A percentile compares a stretch with the other conserved stretches of the same genome.
phyloP scores from a whole-genome alignment of 768 basidiomycete genomes.

The Auricularia heimuer region DNA sequence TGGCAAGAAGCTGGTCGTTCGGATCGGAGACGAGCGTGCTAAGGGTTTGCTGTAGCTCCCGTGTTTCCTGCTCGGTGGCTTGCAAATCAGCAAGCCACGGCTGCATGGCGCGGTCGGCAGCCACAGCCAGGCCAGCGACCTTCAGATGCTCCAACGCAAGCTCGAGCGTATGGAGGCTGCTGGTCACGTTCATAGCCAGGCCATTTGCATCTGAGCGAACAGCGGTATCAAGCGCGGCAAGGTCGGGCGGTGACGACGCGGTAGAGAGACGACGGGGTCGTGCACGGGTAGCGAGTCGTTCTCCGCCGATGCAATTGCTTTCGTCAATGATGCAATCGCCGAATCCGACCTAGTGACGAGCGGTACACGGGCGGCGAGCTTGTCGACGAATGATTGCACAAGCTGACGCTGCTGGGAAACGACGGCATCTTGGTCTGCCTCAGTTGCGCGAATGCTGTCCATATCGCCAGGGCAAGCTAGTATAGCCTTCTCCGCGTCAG shows the following conservation, averaged over 20 bases:
- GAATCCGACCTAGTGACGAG: conserved; percentile 39
- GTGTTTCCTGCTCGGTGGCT: conserved; percentile 30
- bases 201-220: conserved; percentile 63
- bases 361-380: conserved; percentile 41
- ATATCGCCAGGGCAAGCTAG: conserved; percentile 25
- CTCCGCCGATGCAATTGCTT: conserved; percentile 17
- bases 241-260: conserved; percentile 40
- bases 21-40: background rate
- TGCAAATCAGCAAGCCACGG: conserved; percentile 24
- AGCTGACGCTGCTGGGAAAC: conserved; percentile 25
- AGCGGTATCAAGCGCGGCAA: conserved; percentile 47
- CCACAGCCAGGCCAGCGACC: conserved; percentile 43
- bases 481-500: conserved; percentile 33
- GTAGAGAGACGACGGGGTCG: background rate
- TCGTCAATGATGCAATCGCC: conserved; percentile 10
- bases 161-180: conserved; percentile 40
- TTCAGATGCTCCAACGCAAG: conserved; percentile 39
- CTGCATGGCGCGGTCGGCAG: conserved; percentile 28
- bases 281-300: conserved; percentile 26
- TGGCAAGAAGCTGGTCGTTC: background rate
- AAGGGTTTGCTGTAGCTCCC: conserved; percentile 25
- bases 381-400: conserved; percentile 39
- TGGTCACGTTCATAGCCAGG: conserved; percentile 53
- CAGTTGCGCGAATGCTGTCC: conserved; percentile 17
- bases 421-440: conserved; percentile 24